Percentiles rank a stretch among this genome's conserved stretches.
phyloP scores from a whole-genome alignment of 768 basidiomycete species.

The Lactarius evosmus region DNA sequence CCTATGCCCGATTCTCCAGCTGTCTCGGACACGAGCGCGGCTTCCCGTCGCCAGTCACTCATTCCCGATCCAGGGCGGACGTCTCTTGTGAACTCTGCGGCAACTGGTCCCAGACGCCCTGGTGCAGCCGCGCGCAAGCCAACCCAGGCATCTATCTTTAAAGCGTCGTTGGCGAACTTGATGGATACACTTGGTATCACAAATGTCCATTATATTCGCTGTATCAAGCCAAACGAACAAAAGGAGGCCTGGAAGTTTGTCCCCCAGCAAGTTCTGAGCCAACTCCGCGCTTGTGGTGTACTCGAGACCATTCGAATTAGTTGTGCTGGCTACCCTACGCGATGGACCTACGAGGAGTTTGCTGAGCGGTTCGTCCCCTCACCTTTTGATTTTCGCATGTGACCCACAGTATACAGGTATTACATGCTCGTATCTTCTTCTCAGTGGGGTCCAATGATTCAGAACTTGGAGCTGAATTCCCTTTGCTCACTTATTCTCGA shows the following conservation, averaged over 20 bases:
- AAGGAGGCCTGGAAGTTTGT: conserved; percentile 97
- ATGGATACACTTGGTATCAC: conserved; percentile 98
- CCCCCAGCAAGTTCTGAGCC: conserved; percentile 91
- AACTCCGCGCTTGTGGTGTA: conserved; percentile 96
- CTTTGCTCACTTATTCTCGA: conserved; percentile 85
- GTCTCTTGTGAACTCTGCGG: conserved; percentile 57
- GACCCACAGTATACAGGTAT: conserved; percentile 54
- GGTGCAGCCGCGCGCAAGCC: conserved; percentile 82
- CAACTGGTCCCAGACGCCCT: conserved; percentile 51
- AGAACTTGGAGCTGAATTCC: conserved; percentile 69
- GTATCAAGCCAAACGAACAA: conserved; percentile 97
- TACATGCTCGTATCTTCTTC: conserved; percentile 93
- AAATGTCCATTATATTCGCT: conserved; percentile 98
- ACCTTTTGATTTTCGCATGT: neutral
- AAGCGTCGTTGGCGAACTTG: conserved; percentile 84
- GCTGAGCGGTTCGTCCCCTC: conserved; percentile 75
- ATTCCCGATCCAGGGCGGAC: conserved; percentile 86
- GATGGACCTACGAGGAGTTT: conserved; percentile 99
- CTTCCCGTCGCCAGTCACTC: conserved; percentile 76
- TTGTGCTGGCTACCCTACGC: conserved; percentile 96
- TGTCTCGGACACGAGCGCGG: conserved; percentile 71
- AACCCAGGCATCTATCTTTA: conserved; percentile 98
- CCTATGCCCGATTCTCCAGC: conserved; percentile 73
- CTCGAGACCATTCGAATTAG: conserved; percentile 98
- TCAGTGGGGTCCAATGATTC: conserved; percentile 84